These are phyloP conservation scores for Eucalyptus dawsonii DNA, from an alignment of 345 rosid genomes.

Conservation along the genomic window DNA sequence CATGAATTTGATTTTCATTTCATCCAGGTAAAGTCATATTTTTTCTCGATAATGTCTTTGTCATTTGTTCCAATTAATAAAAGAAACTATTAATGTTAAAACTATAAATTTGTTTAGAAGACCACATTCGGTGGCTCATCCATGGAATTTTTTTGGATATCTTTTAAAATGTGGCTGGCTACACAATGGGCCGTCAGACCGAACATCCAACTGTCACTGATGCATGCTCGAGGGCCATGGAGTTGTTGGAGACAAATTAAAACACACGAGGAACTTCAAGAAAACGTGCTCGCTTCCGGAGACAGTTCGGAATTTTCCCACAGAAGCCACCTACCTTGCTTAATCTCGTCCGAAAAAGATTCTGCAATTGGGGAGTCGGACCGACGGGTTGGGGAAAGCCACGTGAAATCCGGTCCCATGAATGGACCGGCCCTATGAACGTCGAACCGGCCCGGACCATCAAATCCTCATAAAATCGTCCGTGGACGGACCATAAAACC, in stretches of 20 bases:
- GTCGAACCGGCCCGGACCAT: neutral
- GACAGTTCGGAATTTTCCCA: neutral
- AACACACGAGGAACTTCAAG: neutral
- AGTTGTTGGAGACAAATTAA: neutral
- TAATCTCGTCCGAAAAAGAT: neutral
- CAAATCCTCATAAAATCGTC: neutral
- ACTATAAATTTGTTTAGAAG: neutral
- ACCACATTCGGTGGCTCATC: neutral
- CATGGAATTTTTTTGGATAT: neutral
- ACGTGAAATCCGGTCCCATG: neutral
- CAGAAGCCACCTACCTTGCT: neutral
- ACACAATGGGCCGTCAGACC: neutral
- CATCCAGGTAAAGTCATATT: rapidly evolving
- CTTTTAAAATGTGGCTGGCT: neutral
- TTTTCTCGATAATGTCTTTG: neutral
- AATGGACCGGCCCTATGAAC: neutral
- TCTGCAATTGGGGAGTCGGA: neutral
- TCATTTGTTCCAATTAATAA: neutral
- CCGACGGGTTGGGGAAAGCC: neutral
- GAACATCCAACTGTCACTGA: neutral
- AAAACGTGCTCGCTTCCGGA: neutral
- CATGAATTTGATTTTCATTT: too few relatives aligned
- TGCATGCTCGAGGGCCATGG: neutral
- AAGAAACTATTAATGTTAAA: neutral
- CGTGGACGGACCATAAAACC: neutral